Conservation (phyloP, 192 early-diverging fungal species). For the Entomortierella beljakovae region DNA sequence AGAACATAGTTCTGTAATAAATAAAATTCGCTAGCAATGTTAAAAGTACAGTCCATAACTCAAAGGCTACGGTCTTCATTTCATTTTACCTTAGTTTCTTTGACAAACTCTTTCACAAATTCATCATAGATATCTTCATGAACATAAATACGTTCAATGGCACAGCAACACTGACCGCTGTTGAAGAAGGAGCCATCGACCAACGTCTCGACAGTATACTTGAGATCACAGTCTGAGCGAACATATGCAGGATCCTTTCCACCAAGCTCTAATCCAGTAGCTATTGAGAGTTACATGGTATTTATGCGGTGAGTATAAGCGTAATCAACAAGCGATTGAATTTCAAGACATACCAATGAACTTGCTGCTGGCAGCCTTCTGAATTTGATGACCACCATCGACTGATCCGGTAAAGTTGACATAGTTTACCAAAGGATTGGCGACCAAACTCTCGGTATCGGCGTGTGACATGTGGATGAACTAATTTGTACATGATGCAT, state of each 20-base stretch:
- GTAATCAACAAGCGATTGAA: neutral
- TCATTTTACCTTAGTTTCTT: constrained; percentile 59
- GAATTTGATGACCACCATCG: constrained; percentile 74
- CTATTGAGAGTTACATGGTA: constrained; percentile 20
- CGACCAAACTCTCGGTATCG: constrained; percentile 62
- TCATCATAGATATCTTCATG: constrained; percentile 77
- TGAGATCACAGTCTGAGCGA: constrained; percentile 74
- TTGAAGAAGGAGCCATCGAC: constrained; percentile 89
- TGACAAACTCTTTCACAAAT: constrained; percentile 73
- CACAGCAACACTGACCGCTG: constrained; percentile 86
- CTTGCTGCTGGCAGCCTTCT: constrained; percentile 61
- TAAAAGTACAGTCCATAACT: constrained; percentile 47
- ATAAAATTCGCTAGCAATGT: neutral
- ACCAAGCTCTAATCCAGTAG: constrained; percentile 81
- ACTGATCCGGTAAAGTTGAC: constrained; percentile 86
- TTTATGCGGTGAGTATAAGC: neutral
- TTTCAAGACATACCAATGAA: constrained; percentile 65
- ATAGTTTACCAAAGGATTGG: constrained; percentile 69
- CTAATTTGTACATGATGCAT: neutral
- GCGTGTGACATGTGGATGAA: constrained; percentile 61
- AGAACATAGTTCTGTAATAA: constrained; percentile 67
- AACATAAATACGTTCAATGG: constrained; percentile 83
- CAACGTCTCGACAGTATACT: constrained; percentile 78
- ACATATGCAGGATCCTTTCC: constrained; percentile 91
- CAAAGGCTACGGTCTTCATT: constrained; percentile 11